A percentile compares a stretch with the other conserved stretches of the same genome.
Conservation (phyloP, 208 protist species). For the Leptomonas seymouri region DNA sequence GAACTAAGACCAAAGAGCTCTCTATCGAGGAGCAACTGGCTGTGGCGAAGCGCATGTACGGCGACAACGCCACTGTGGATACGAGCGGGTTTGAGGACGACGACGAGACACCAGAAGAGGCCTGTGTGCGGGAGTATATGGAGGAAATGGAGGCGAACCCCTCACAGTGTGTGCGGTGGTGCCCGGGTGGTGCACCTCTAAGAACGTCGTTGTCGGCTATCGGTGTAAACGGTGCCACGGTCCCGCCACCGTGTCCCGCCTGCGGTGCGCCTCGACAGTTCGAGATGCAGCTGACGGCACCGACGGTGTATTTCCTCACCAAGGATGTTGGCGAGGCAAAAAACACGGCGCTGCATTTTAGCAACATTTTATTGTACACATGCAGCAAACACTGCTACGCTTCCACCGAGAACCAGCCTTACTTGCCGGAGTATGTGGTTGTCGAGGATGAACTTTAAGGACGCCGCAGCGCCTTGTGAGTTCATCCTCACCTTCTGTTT, state of each 20-base stretch:
- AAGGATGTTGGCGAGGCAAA: constrained; percentile 55
- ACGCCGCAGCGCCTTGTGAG: background rate
- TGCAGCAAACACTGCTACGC: constrained; percentile 75
- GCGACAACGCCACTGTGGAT: constrained; percentile 57
- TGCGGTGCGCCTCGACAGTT: constrained; percentile 66
- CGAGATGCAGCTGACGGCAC: constrained; percentile 86
- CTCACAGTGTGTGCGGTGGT: constrained; percentile 89
- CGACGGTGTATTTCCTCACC: constrained; percentile 82
- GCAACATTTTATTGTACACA: constrained; percentile 82
- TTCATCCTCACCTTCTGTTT: constrained; percentile 20
- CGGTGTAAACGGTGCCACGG: constrained; percentile 11
- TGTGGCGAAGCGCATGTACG: constrained; percentile 53
- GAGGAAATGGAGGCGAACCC: constrained; percentile 63
- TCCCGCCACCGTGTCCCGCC: constrained; percentile 50
- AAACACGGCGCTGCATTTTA: constrained; percentile 77
- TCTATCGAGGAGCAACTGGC: constrained; percentile 59
- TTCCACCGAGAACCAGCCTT: constrained; percentile 32
- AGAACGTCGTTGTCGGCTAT: constrained; percentile 42
- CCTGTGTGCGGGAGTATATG: constrained; percentile 77
- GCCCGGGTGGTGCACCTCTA: constrained; percentile 64
- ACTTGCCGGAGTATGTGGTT: constrained; percentile 66
- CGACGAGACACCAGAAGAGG: constrained; percentile 68
- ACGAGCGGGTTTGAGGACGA: constrained; percentile 72
- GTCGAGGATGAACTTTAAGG: constrained; percentile 83
- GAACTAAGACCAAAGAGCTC: constrained; percentile 34